Evolutionary conservation across 305 asterid species (phyloP), one percentile per base, ranked within the genome.

Genomic region (Rubia tinctorum): DNA sequence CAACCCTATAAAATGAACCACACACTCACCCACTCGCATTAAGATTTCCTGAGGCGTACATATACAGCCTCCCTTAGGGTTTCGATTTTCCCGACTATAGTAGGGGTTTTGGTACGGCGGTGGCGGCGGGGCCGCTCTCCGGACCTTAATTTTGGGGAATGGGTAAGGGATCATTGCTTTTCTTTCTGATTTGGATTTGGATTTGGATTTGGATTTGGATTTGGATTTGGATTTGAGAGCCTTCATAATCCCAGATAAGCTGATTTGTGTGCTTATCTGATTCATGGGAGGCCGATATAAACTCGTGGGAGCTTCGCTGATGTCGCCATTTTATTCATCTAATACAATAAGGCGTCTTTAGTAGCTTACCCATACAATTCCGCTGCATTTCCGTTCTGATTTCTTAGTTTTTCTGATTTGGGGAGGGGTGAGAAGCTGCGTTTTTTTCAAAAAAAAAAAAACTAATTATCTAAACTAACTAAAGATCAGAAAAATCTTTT

Each of bases 261-360:
- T 71, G 75, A 73, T 49, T 39, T 8, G 14, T 12, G 79, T 73
- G 78, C 74, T 82, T 71, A 72, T 74, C 76, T 82, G 86, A 82
- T 82, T 82, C 86, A 82, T 82, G 72, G 86, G 82, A 82, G 80
- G 84, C 86, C 86, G 34, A 82, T 39, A 82, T 3, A 37, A 68
- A 82, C 49, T 23, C 18, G 30, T 80, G 86, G 82, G 65, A 80
- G 86, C 81, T 82, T 80, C 84, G 86, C 84, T 82, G 86, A 82
- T 82, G 59, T 72, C 78, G 82, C 80, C 84, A 15, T 77, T 74
- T 70, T 79, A 42, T 53, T 27, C 49, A 30, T 55, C 53, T 17
- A 6, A n/a, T n/a, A n/a, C 71, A 58, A 25, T 47, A 45, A 55
- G 86, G 86, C 75, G 86, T 75, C 75, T 79, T 73, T 80, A 82